A percentile compares a stretch with the other conserved stretches of the same genome.
Conservation (phyloP, 2,329 filamentous ascomycete genomes). For the Penicillium sp. region DNA sequence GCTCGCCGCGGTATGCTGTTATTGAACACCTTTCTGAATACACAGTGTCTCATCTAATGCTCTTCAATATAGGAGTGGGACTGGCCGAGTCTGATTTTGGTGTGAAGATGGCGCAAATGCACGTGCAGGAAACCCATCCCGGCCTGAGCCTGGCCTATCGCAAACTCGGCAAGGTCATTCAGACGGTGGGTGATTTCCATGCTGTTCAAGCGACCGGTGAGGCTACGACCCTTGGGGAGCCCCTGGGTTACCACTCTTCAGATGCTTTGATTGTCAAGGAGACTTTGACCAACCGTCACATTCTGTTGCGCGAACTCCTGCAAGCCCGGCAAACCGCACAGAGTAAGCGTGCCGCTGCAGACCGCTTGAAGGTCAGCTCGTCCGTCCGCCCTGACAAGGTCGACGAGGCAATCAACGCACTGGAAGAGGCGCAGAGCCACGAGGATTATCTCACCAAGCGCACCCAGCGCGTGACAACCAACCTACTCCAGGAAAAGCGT, state of each 20-base stretch:
- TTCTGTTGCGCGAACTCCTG: conserved; percentile 86
- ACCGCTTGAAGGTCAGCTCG: conserved; percentile 81
- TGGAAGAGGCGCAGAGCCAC: conserved; percentile 81
- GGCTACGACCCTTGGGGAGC: conserved; percentile 89
- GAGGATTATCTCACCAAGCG: conserved; percentile 82
- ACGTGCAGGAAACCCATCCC: conserved; percentile 83
- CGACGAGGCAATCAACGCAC: conserved; percentile 87
- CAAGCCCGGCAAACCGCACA: conserved; percentile 85
- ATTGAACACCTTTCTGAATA: background rate
- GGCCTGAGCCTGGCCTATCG: conserved; percentile 88
- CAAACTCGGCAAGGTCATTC: conserved; percentile 90
- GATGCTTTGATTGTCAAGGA: conserved; percentile 99
- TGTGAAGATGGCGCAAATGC: conserved; percentile 81
- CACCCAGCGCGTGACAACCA: conserved; percentile 83
- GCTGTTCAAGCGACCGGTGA: conserved; percentile 95
- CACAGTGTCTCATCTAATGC: background rate
- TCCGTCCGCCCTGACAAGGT: conserved; percentile 93
- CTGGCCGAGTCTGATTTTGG: conserved; percentile 91
- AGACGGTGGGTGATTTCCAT: conserved; percentile 91
- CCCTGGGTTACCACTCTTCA: conserved; percentile 89
- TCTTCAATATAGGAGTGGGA: conserved; percentile 65
- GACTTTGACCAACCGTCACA: conserved; percentile 94
- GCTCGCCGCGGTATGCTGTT: conserved; percentile 71
- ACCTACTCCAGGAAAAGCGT: conserved; percentile 82
- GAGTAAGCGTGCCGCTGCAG: conserved; percentile 78